phyloP scores from a whole-genome alignment of 2,329 filamentous ascomycete species.

The Fusarium sp. region DNA sequence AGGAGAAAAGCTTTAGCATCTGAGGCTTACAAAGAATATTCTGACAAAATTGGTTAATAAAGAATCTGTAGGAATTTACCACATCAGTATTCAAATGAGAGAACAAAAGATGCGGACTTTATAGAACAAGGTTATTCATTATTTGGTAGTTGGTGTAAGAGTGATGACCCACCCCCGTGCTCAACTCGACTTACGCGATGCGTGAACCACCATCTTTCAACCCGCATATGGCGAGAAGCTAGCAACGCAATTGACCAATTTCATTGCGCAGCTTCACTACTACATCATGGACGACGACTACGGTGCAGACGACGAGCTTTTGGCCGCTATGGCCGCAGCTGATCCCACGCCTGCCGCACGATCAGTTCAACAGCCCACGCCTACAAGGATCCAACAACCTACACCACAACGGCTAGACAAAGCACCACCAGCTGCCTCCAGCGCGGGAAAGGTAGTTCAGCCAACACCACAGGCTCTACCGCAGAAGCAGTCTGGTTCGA shows the following conservation, averaged over 20 bases:
- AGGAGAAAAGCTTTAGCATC: background rate
- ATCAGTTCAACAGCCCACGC: slow-evolving; percentile 54
- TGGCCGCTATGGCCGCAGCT: slow-evolving; percentile 66
- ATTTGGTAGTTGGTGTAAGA: background rate
- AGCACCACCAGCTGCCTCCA: slow-evolving; percentile 56
- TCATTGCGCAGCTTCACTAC: background rate
- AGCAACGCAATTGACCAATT: background rate
- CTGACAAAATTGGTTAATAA: too few species aligned
- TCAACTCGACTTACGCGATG: slow-evolving; percentile 11
- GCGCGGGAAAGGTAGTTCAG: slow-evolving; percentile 75
- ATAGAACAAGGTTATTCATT: background rate
- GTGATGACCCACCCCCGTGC: slow-evolving; percentile 25
- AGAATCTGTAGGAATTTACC: background rate
- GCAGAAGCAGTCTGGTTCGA: slow-evolving; percentile 72
- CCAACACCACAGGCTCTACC: slow-evolving; percentile 89
- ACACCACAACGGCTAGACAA: slow-evolving; percentile 68
- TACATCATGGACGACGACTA: slow-evolving; percentile 65
- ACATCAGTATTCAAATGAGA: background rate
- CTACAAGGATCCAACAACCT: slow-evolving; percentile 60
- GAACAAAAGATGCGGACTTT: too few species aligned
- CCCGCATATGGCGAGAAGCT: background rate
- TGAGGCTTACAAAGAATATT: too few species aligned
- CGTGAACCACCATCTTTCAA: slow-evolving; percentile 27
- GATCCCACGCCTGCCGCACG: slow-evolving; percentile 49
- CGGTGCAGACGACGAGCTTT: slow-evolving; percentile 67